A percentile compares a stretch with the other conserved stretches of the same genome.
phyloP scores from a whole-genome alignment of 306 rosid genomes.

The Pachyrhizus erosus region DNA sequence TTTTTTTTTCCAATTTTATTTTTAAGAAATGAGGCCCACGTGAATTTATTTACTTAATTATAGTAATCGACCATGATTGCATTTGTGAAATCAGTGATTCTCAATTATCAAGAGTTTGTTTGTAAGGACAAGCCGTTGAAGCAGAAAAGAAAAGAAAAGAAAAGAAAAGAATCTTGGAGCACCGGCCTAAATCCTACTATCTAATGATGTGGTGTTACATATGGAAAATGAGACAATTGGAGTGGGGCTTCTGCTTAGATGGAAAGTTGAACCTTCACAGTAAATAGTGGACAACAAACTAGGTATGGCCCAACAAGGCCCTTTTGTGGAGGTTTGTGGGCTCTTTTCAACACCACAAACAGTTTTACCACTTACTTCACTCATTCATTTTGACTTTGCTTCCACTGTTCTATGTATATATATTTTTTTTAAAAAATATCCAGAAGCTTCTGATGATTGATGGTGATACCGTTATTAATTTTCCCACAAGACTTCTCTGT shows the following conservation, averaged over 20 bases:
- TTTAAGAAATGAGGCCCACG: neutral
- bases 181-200: constrained; percentile 46
- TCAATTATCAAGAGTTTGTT: neutral
- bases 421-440: neutral
- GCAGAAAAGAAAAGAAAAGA: constrained; percentile 20
- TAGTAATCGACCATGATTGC: neutral
- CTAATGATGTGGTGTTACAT: constrained; percentile 44
- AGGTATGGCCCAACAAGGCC: constrained; percentile 46
- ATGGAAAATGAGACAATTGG: constrained; percentile 32
- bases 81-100: neutral
- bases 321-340: constrained; percentile 26
- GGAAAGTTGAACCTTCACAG: constrained; percentile 44
- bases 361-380: constrained; percentile 54
- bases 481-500: no score
- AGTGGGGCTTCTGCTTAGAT: constrained; percentile 44
- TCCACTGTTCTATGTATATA: neutral
- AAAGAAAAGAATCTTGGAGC: constrained; percentile 57
- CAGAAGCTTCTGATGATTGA: neutral
- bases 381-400: constrained; percentile 43
- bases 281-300: constrained; percentile 34
- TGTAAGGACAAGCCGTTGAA: constrained; percentile 34
- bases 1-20: neutral
- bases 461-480: neutral
- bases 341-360: constrained; percentile 47
- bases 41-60: neutral